Evolutionary conservation across 148 eudicot species (phyloP), one percentile per base, ranked within the genome.

Genomic region (Camellia sinensis): DNA sequence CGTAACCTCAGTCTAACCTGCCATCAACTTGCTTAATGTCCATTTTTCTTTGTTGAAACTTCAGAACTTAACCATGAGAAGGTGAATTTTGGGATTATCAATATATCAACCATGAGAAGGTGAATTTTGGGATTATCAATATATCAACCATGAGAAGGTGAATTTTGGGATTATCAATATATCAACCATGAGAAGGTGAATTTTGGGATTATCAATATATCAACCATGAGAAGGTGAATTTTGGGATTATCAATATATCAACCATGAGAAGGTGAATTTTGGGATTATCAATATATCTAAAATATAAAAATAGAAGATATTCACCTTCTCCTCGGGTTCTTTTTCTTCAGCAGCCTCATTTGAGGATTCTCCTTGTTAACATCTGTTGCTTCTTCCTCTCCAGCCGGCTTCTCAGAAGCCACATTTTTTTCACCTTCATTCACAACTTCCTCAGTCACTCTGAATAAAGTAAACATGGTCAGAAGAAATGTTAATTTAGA

Each of bases 271-370:
- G 56, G 71, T 17, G 10, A n/a, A 3, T 44, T n/a, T 19, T 44
- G 48, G 65, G 54, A 44, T 6, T 63, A 62, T 29, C 9, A 67
- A 50, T 50, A 9, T 12, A 29, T 66, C 61, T 1, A 76, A n/a
- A n/a, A 48, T 7, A 64, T 2, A 2, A 53, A 37, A 44, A 50
- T 21, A 1, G 48, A 56, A 48, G 37, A 52, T 7, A 75, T 6
- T 75, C 61, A 95, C 97, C 97, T 95, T 91, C 13, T 87, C 90
- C 83, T 97, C 99, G 15, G 89, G 89, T 84, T 96, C 95, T 86
- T 94, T 91, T 78, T 89, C 98, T 89, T 91, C 97, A 73, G n/a
- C n/a, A n/a, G 89, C 65, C 78, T 92, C 98, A 68, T 80, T 87
- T 73, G 88, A 70, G 87, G 76, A 57, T 66, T 86, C 81, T 94